Evolutionary conservation across 2,329 filamentous ascomycete genomes (phyloP).

Genomic region (Aspergillus pseudotamarii): DNA sequence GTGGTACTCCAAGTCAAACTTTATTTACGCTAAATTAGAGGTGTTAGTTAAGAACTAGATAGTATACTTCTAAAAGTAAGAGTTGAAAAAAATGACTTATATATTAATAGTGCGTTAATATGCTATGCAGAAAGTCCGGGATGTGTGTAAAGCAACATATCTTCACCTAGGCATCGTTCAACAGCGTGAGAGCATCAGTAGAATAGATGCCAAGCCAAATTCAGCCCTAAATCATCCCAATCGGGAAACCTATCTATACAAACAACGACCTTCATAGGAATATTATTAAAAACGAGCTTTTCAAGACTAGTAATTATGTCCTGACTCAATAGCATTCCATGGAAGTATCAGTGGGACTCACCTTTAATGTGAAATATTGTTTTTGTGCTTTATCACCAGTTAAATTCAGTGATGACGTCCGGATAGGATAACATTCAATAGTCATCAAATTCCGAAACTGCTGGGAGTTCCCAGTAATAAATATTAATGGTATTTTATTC

Average conservation of each 20-base stretch:
- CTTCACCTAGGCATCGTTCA: neutral
- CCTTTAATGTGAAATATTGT: neutral
- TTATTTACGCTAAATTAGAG: no score
- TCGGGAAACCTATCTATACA: neutral
- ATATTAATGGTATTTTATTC: neutral
- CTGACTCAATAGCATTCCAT: neutral
- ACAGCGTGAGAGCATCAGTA: neutral
- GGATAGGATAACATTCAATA: no score
- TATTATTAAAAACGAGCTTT: neutral
- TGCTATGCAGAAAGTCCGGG: no score
- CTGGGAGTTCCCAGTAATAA: no score
- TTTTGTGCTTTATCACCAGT: no score
- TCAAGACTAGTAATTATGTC: neutral
- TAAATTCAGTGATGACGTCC: no score
- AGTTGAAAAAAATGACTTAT: no score
- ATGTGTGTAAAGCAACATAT: neutral
- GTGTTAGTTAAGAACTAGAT: no score
- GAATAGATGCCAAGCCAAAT: neutral
- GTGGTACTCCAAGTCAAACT: no score
- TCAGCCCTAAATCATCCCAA: neutral
- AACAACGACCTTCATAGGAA: neutral
- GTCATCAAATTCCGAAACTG: no score
- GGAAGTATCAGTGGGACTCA: neutral
- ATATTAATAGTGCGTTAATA: no score
- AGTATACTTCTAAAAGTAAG: no score